Evolutionary conservation across 352 stramenopile species (phyloP).

Genomic region (Stramenopiles sp.): DNA sequence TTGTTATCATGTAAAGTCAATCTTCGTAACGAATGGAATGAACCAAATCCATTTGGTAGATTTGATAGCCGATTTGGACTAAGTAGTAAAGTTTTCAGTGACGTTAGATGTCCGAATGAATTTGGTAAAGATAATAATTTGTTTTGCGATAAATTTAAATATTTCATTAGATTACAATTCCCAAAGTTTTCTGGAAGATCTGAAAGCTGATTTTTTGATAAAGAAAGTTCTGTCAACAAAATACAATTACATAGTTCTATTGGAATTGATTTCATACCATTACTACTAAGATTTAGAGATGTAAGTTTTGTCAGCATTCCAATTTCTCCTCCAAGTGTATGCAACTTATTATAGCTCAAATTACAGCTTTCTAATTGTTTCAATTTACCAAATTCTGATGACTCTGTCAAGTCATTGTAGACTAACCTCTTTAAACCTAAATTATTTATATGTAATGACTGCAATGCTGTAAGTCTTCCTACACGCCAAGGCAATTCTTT

Average conservation of each 20-base stretch:
- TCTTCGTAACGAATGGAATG: neutral
- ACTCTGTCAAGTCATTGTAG: too few relatives aligned
- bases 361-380: neutral
- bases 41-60: neutral
- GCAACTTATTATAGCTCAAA: constrained; percentile 1
- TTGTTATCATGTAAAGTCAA: constrained; percentile 4
- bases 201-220: neutral
- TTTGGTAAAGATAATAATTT: neutral
- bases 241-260: neutral
- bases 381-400: neutral
- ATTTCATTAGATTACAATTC: neutral
- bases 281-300: constrained; percentile 6
- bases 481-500: neutral
- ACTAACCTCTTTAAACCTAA: too few relatives aligned
- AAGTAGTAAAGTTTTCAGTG: constrained; percentile 1
- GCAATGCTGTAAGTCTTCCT: neutral
- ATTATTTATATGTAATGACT: constrained; percentile 2
- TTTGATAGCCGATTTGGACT: neutral
- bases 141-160: constrained; percentile 1
- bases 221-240: neutral
- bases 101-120: constrained; percentile 6
- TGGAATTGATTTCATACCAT: neutral
- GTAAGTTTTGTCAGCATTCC: neutral
- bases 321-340: neutral
- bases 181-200: neutral